Percentiles rank a stretch among this genome's conserved stretches.
phyloP scores from a whole-genome alignment of 768 basidiomycete species.

The Pleurotus giganteus region DNA sequence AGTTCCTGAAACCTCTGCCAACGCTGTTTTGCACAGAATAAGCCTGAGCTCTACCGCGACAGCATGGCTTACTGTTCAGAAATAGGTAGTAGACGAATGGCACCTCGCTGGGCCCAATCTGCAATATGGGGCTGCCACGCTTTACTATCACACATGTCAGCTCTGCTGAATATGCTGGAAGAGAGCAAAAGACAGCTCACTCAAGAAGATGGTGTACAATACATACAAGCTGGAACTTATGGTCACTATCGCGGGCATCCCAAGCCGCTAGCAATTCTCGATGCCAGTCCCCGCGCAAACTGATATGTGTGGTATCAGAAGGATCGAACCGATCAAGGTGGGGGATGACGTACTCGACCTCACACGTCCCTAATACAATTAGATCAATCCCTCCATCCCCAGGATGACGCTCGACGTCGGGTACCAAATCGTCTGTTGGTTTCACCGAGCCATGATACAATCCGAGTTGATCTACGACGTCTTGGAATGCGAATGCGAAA shows the following conservation, averaged over 20 bases:
- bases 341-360: constrained; percentile 33
- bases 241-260: constrained; percentile 29
- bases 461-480: constrained; percentile 26
- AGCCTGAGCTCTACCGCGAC: background rate
- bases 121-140: constrained; percentile 29
- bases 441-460: constrained; percentile 29
- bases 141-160: constrained; percentile 17
- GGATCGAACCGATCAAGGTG: background rate
- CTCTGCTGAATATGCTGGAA: background rate
- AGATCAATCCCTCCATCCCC: constrained; percentile 30
- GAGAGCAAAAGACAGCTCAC: background rate
- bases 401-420: constrained; percentile 20
- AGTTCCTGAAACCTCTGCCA: constrained; percentile 24
- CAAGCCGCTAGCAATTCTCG: constrained; percentile 30
- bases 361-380: constrained; percentile 43
- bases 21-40: constrained; percentile 21
- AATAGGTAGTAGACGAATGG: constrained; percentile 36
- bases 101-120: constrained; percentile 34
- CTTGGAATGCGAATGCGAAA: constrained; percentile 30
- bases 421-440: constrained; percentile 23
- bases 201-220: constrained; percentile 36
- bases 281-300: constrained; percentile 23
- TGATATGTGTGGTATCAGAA: constrained; percentile 3
- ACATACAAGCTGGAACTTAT: constrained; percentile 42
- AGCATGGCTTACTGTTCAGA: constrained; percentile 34